Evolutionary conservation across 2,329 filamentous ascomycete genomes (phyloP), one percentile per base, ranked within the genome.

Genomic region (Plenodomus biglobosus): DNA sequence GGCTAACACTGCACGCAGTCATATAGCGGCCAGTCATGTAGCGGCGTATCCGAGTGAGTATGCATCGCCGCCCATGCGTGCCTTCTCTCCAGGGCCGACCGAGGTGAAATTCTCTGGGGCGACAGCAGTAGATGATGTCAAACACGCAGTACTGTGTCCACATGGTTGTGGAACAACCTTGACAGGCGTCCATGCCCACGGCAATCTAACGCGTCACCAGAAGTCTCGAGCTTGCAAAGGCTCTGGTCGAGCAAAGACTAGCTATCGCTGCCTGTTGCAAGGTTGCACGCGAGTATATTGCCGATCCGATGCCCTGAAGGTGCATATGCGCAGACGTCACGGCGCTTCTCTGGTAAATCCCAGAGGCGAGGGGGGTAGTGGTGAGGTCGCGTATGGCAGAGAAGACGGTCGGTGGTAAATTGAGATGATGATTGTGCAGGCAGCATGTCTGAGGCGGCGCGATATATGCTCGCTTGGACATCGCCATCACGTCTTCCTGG

Each of bases 171-270:
- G 61, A 0, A 56, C 52, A 3, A 41, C 58, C 1, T 37, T 68
- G 38, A 59, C 52, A 5, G 65, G 64, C 7, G 44, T 52, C 1
- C 59, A 69, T 38, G 65, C 64, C 16, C 46, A 55, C 4, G 63
- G 65, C 8, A 69, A 69, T 24, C 47, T 69, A 6, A 62, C 59
- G 1, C 62, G 66, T 2, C 65, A 68, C 44, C 42, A 57, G 17
- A 65, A 64, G 22, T 62, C 64, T 5, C 46, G 54, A 36, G 52
- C 46, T 11, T 69, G 65, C 27, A 32, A 42, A 22, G 56, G 53
- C 3, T 58, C 53, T 11, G 50, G 48, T 8, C 49, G 50, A 41
- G 47, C 55, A 8, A 61, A 56, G 27, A 38, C 49, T 2, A 45
- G 42, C 21, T 53, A 61, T 30, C 34, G 19, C 3, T 68, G 62